These are phyloP conservation scores for Blastobotrys parvus DNA, from an alignment of 805 yeast genomes.

Conservation along the genomic window DNA sequence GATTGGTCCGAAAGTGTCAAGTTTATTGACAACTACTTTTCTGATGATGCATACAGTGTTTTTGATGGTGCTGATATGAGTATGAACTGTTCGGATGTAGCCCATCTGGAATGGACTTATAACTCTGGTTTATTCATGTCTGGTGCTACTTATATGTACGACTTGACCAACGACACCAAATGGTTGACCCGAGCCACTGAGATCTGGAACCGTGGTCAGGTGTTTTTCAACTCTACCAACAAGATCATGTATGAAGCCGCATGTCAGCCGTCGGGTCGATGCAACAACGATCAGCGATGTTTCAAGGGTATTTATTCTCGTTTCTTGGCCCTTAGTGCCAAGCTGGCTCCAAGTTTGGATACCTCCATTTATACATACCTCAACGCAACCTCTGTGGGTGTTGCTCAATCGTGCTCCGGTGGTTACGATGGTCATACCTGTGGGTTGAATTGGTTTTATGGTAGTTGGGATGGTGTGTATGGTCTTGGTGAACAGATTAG, in stretches of 20 bases:
- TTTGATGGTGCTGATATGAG: conserved; percentile 61
- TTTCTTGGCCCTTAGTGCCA: conserved; percentile 65
- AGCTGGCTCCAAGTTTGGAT: conserved; percentile 49
- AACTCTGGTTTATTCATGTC: conserved; percentile 62
- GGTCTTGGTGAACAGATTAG: conserved; percentile 91
- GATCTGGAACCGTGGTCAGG: conserved; percentile 29
- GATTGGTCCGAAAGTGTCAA: conserved; percentile 56
- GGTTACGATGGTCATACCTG: conserved; percentile 86
- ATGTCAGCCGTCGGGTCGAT: conserved; percentile 56
- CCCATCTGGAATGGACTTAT: conserved; percentile 62
- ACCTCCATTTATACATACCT: conserved; percentile 36
- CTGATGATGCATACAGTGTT: conserved; percentile 31
- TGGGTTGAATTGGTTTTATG: conserved; percentile 66
- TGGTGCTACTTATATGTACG: conserved; percentile 63
- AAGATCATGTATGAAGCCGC: conserved; percentile 74
- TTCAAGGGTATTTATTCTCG: conserved; percentile 80
- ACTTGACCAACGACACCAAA: conserved; percentile 46
- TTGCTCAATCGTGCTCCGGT: conserved; percentile 78
- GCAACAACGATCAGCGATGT: conserved; percentile 86
- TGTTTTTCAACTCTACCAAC: conserved; percentile 14
- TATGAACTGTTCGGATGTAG: conserved; percentile 40
- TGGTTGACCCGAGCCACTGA: conserved; percentile 51
- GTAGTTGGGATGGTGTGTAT: conserved; percentile 61
- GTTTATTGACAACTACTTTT: conserved; percentile 31
- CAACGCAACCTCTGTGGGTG: conserved; percentile 52